Evolutionary conservation across 2,329 filamentous ascomycete species (phyloP).

Genomic region (Aspergillus pseudonomiae): DNA sequence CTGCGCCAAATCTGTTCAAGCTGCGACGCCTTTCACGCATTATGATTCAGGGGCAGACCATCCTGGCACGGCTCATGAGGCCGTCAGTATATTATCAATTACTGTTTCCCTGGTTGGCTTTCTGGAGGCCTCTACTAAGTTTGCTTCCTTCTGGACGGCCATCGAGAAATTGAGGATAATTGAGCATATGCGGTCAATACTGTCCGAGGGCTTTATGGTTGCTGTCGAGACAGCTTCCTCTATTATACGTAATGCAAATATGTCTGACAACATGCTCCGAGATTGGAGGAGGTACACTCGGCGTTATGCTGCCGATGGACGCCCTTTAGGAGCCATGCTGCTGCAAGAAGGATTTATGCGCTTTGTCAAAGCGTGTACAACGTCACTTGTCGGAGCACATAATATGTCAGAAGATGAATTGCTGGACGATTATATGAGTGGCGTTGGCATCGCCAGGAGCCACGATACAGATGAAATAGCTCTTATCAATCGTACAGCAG

Average conservation of each 20-base stretch:
- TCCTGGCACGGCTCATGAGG: conserved; percentile 54
- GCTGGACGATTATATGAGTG: conserved; percentile 72
- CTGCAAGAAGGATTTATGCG: conserved; percentile 87
- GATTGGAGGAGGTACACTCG: conserved; percentile 88
- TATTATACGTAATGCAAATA: conserved; percentile 78
- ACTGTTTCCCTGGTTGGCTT: conserved; percentile 89
- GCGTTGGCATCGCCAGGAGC: conserved; percentile 51
- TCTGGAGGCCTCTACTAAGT: conserved; percentile 75
- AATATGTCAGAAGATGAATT: conserved; percentile 65
- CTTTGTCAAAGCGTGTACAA: conserved; percentile 77
- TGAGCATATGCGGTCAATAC: conserved; percentile 68
- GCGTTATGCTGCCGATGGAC: conserved; percentile 76
- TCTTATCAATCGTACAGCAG: conserved; percentile 63
- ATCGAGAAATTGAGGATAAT: conserved; percentile 74
- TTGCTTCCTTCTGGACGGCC: conserved; percentile 79
- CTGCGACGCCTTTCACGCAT: conserved; percentile 57
- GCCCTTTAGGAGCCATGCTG: conserved; percentile 88
- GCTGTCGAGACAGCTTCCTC: conserved; percentile 88
- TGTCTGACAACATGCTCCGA: conserved; percentile 65
- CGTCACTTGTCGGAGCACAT: conserved; percentile 68
- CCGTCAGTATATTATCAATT: conserved; percentile 71
- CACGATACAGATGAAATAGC: conserved; percentile 41
- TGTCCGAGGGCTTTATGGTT: conserved; percentile 84
- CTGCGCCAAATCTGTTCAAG: conserved; percentile 65
- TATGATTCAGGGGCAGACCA: conserved; percentile 57